Percentiles rank a stretch among this genome's conserved stretches.
Conservation (phyloP, 1,284 basidiomycete species). For the Ustilago xerochloae region DNA sequence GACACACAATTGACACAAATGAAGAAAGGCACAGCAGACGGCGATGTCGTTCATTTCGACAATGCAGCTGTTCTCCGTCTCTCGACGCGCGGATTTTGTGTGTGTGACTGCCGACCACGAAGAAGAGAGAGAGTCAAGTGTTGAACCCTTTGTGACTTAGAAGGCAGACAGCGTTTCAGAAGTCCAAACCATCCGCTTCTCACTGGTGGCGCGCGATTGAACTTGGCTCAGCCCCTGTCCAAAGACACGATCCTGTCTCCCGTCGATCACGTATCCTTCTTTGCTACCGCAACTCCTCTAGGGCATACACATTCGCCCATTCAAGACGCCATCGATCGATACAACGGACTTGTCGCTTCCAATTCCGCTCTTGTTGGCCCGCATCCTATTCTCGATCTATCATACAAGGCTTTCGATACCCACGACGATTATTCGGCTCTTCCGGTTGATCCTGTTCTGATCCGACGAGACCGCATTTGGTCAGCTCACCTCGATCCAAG, state of each 20-base stretch:
- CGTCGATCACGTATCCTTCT: too few species aligned
- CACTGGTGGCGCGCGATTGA: constrained; percentile 3
- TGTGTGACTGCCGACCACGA: constrained; percentile 3
- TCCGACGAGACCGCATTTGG: too few species aligned
- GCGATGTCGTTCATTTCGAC: not conserved
- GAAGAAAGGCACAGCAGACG: not conserved
- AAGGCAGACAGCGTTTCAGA: not conserved
- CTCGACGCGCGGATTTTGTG: not conserved
- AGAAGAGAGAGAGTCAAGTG: constrained; percentile 1
- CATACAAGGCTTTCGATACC: not conserved
- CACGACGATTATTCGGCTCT: constrained; percentile 2
- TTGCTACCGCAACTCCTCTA: too few species aligned
- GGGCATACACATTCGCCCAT: too few species aligned
- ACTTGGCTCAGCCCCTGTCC: not conserved
- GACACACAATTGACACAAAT: not conserved
- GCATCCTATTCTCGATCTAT: not conserved
- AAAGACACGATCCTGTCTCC: too few species aligned
- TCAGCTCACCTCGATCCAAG: too few species aligned
- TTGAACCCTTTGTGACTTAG: constrained; percentile 19
- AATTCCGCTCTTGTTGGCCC: too few species aligned
- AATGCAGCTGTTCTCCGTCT: not conserved
- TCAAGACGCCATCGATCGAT: too few species aligned
- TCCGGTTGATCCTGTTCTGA: not conserved
- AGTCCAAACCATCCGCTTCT: not conserved
- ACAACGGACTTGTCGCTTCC: not conserved